Evolutionary conservation across 2,329 filamentous ascomycete genomes (phyloP).

Genomic region (Fusarium sp.): DNA sequence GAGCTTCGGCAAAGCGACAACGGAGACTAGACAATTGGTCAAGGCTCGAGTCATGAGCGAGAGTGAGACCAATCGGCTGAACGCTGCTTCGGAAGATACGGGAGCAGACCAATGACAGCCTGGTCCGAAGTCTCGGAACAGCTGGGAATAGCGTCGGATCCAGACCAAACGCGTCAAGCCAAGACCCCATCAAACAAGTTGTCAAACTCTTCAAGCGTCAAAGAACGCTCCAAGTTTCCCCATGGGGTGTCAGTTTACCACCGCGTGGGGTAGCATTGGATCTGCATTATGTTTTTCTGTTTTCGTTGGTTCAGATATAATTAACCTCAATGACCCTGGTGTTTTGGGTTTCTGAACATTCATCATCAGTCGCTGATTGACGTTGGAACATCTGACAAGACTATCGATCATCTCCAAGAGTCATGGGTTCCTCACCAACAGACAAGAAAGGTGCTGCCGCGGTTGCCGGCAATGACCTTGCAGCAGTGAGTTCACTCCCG

Average conservation of each 20-base stretch:
- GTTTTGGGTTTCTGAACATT: not conserved
- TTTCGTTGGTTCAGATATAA: not conserved
- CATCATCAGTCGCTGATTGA: not conserved
- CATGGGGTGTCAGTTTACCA: constrained; percentile 4
- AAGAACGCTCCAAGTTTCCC: constrained; percentile 6
- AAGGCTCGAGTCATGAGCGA: not conserved
- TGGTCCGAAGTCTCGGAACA: not conserved
- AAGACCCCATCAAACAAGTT: not conserved
- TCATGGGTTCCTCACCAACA: constrained; percentile 1
- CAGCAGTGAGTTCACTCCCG: constrained; percentile 7
- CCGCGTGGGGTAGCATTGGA: not conserved
- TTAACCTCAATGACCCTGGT: not conserved
- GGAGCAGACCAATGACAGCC: not conserved
- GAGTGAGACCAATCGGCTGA: not conserved
- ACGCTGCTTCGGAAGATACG: not conserved
- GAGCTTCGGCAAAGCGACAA: not conserved
- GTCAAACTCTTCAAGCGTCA: not conserved
- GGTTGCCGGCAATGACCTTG: constrained; percentile 21
- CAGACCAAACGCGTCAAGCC: not conserved
- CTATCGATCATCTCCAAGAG: not conserved
- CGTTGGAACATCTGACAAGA: not conserved
- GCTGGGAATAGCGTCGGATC: not conserved
- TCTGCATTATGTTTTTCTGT: not conserved
- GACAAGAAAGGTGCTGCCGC: constrained; percentile 25
- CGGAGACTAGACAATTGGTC: not conserved